These are phyloP conservation scores for Colletotrichum tropicicola DNA, from an alignment of 2,329 filamentous ascomycete species.

Conservation along the genomic window DNA sequence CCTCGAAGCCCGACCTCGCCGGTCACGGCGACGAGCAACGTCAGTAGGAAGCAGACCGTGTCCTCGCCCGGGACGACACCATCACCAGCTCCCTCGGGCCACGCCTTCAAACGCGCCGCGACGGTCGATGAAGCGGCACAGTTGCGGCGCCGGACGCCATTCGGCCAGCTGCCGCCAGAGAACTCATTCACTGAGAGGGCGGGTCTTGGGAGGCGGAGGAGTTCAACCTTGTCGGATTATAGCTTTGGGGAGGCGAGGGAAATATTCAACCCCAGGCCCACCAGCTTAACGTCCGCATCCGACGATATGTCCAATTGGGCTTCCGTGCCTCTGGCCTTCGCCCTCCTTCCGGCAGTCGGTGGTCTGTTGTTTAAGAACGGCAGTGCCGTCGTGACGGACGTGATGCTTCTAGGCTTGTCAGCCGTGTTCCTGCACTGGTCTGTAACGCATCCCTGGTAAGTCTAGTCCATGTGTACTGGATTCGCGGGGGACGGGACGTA, in stretches of 20 bases:
- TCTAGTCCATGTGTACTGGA: not conserved
- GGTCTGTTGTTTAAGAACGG: constrained; percentile 88
- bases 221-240: constrained; percentile 82
- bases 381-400: constrained; percentile 82
- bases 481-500: constrained; percentile 7
- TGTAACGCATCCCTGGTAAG: constrained; percentile 87
- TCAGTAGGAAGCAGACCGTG: constrained; percentile 27
- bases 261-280: constrained; percentile 65
- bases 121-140: constrained; percentile 46
- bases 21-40: constrained; percentile 22
- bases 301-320: constrained; percentile 70
- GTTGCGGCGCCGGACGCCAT: constrained; percentile 34
- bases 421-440: constrained; percentile 94
- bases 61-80: constrained; percentile 21
- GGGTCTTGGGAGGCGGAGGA: constrained; percentile 63
- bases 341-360: constrained; percentile 84
- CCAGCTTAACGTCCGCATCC: constrained; percentile 14
- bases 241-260: constrained; percentile 76
- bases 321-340: constrained; percentile 82
- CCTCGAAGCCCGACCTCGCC: constrained; percentile 24
- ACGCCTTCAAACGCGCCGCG: constrained; percentile 51
- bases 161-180: constrained; percentile 35
- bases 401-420: constrained; percentile 81
- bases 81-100: constrained; percentile 38
- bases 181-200: constrained; percentile 36